Conservation (phyloP, 192 early-diverging fungal species). For the Spizellomyces sp. region DNA sequence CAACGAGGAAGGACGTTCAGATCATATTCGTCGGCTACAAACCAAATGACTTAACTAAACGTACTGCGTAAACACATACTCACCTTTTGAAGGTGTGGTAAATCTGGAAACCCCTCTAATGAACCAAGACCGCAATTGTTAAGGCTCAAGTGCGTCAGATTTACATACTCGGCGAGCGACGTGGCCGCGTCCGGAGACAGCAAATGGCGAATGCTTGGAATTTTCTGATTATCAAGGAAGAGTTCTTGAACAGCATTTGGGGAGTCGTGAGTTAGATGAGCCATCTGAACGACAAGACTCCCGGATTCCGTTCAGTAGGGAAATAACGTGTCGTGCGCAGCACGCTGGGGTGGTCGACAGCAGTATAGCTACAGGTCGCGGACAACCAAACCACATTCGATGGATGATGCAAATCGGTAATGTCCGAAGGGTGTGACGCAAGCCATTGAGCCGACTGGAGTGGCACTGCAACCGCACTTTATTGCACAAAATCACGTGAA, state of each 20-base stretch:
- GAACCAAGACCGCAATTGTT: slow-evolving; percentile 17
- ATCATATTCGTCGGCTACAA: too few relatives aligned
- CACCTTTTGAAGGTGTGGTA: slow-evolving; percentile 7
- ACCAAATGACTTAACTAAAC: too few relatives aligned
- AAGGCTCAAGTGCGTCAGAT: slow-evolving; percentile 15
- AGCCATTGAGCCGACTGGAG: too few relatives aligned
- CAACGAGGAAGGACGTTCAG: not conserved
- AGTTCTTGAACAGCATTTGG: slow-evolving; percentile 14
- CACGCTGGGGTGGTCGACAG: too few relatives aligned
- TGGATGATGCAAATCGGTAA: too few relatives aligned
- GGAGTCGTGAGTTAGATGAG: slow-evolving; percentile 10
- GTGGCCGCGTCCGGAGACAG: not conserved
- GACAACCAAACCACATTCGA: too few relatives aligned
- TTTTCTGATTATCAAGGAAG: slow-evolving; percentile 28
- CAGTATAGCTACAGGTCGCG: too few relatives aligned
- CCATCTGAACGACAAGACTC: not conserved
- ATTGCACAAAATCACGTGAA: too few relatives aligned
- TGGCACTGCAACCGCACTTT: too few relatives aligned
- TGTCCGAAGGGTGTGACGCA: too few relatives aligned
- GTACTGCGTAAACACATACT: not conserved
- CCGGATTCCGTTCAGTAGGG: too few relatives aligned
- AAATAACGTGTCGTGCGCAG: too few relatives aligned
- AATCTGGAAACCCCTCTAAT: slow-evolving; percentile 7
- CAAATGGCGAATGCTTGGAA: slow-evolving; percentile 7
- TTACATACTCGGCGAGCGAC: slow-evolving; percentile 7